phyloP scores from a whole-genome alignment of 1,284 basidiomycete species.

The Abortiporus biennis region DNA sequence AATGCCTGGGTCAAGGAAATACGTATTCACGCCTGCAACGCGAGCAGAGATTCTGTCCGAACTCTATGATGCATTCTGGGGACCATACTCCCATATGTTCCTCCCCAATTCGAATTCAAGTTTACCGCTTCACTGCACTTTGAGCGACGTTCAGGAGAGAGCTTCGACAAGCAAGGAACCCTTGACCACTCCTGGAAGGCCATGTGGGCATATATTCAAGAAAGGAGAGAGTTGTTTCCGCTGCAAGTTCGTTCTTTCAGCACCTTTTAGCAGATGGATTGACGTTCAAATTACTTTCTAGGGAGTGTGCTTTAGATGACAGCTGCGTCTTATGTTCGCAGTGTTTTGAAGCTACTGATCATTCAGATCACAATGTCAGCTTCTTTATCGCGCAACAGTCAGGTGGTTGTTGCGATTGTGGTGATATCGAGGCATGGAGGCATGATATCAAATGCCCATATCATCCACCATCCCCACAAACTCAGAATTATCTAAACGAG shows the following conservation, averaged over 20 bases:
- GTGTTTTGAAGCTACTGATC: constrained; percentile 84
- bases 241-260: constrained; percentile 69
- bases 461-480: constrained; percentile 41
- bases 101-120: constrained; percentile 55
- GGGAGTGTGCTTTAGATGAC: constrained; percentile 86
- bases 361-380: constrained; percentile 82
- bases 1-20: constrained; percentile 71
- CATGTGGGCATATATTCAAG: constrained; percentile 74
- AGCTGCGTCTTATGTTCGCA: constrained; percentile 84
- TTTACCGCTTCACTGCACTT: constrained; percentile 51
- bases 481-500: constrained; percentile 18
- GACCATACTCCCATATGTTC: constrained; percentile 62
- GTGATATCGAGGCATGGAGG: constrained; percentile 85
- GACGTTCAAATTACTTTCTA: constrained; percentile 24
- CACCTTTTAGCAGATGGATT: constrained; percentile 1
- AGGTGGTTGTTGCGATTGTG: constrained; percentile 90
- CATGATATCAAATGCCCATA: constrained; percentile 60
- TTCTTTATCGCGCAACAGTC: constrained; percentile 90
- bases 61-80: constrained; percentile 77
- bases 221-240: constrained; percentile 85
- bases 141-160: constrained; percentile 62
- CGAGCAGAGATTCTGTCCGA: constrained; percentile 74
- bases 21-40: constrained; percentile 62
- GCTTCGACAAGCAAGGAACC: constrained; percentile 51
- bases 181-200: constrained; percentile 54